Base-by-base conservation (phyloP, 495 filamentous ascomycete species). In the Aspergillus leporis region DNA sequence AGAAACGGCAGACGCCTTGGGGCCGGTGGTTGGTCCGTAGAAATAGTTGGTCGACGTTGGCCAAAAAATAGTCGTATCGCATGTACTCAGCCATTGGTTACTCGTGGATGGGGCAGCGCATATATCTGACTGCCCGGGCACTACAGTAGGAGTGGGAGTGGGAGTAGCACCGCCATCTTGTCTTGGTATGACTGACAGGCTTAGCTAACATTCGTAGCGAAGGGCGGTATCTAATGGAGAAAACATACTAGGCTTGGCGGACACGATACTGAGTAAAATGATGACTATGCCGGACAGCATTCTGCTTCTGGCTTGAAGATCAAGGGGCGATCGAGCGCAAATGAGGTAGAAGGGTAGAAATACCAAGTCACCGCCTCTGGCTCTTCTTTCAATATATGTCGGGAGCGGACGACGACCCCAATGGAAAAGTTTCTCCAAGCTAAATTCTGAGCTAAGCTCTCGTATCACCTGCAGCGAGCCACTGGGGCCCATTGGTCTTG, bases 21-120 rank as follows among this genome's bases (percentile, higher is more conserved):
- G 60, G n/a, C 67, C 67, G 16, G 55, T 58, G 3, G 67, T 70
- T 12, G 67, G 67, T 6, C 67, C 67, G 22, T 70, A 70, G 32
- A 55, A 70, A 53, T 70, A 70, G 47, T 70, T 45, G 13, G 67
- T 70, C 10, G 67, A 65, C 6, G 67, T 70, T 1, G 67, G 67
- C 67, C 67, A 70, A 56, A 70, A 70, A 16, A 70, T 58, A 9
- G 64, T 49, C 0, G 67, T 65, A 51, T 67, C 61, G 41, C 41
- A 53, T 4, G 54, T 67, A 54, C 56, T 63, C 12, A 70, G 60
- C 67, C 67, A 70, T 56, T 70, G 67, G 6, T 46, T 55, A 48
- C 64, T 67, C 22, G 67, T 67, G 9, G 56, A 57, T 18, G 55
- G 18, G 32, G 18, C 23, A 14, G 18, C 41, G 14, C 41, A 45